Percentiles rank a stretch among this genome's conserved stretches.
These are phyloP conservation scores for Thraustotheca clavata DNA, from an alignment of 352 stramenopile species.

Conservation along the genomic window DNA sequence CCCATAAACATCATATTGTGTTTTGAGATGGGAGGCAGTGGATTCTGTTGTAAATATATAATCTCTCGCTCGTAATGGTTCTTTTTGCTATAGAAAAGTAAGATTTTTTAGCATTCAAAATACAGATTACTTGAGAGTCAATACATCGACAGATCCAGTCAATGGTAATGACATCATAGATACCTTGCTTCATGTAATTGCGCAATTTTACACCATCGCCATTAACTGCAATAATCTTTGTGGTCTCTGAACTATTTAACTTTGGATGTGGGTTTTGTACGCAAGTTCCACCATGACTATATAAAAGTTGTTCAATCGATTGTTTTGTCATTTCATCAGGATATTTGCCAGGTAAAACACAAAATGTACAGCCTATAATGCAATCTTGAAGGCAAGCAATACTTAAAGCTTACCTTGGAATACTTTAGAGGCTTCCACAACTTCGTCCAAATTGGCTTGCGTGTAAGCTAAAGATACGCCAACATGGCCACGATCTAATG, in stretches of 20 bases:
- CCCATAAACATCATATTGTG: conserved; percentile 62
- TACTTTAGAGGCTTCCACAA: conserved; percentile 47
- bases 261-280: conserved; percentile 70
- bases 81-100: not conserved
- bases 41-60: conserved; percentile 61
- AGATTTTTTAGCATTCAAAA: conserved; percentile 30
- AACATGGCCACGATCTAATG: conserved; percentile 22
- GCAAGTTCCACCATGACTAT: conserved; percentile 53
- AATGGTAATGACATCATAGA: conserved; percentile 63
- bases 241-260: conserved; percentile 30
- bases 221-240: conserved; percentile 52
- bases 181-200: conserved; percentile 73
- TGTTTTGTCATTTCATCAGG: conserved; percentile 47
- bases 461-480: conserved; percentile 52
- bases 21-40: conserved; percentile 43
- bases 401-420: conserved; percentile 32
- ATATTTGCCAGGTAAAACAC: conserved; percentile 73
- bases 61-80: conserved; percentile 24
- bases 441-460: conserved; percentile 43
- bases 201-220: conserved; percentile 63
- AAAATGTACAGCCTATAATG: conserved; percentile 36
- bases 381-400: not conserved
- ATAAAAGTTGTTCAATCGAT: conserved; percentile 58
- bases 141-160: conserved; percentile 53
- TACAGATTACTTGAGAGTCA: conserved; percentile 25